Evolutionary conservation across 2,329 filamentous ascomycete genomes (phyloP).

Genomic region (Hymenoscyphus albidus): DNA sequence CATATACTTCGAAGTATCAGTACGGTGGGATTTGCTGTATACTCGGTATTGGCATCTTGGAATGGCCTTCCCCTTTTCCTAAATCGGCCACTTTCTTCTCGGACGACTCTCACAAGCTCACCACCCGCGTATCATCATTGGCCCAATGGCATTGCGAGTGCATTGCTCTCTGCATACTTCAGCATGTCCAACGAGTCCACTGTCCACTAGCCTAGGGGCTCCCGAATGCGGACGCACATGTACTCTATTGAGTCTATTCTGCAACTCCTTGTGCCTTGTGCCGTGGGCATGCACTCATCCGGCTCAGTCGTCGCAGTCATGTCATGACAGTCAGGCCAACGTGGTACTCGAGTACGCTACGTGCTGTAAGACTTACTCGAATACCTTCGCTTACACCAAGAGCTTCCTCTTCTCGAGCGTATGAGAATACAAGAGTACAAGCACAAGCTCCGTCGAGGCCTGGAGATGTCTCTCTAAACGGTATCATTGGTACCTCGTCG

Average conservation of each 20-base stretch:
- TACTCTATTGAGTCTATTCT: background rate
- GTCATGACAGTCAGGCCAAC: background rate
- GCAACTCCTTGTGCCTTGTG: background rate
- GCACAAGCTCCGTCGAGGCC: background rate
- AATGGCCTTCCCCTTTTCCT: background rate
- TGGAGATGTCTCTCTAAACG: background rate
- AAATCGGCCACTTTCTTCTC: background rate
- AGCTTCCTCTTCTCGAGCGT: no score
- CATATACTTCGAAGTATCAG: no score
- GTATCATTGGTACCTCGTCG: background rate
- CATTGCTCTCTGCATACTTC: background rate
- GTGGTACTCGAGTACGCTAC: background rate
- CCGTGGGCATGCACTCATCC: background rate
- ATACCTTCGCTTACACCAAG: no score
- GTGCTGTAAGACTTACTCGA: no score
- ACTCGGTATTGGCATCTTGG: background rate
- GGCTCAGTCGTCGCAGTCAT: background rate
- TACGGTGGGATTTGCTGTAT: background rate
- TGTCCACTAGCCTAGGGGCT: background rate
- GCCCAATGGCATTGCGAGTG: background rate
- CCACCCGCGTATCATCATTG: background rate
- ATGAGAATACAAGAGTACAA: background rate
- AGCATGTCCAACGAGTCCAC: background rate
- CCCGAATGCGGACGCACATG: background rate
- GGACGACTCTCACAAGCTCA: background rate